Base-by-base conservation (phyloP, 2,329 filamentous ascomycete species). In the Huntiella abstrusa region DNA sequence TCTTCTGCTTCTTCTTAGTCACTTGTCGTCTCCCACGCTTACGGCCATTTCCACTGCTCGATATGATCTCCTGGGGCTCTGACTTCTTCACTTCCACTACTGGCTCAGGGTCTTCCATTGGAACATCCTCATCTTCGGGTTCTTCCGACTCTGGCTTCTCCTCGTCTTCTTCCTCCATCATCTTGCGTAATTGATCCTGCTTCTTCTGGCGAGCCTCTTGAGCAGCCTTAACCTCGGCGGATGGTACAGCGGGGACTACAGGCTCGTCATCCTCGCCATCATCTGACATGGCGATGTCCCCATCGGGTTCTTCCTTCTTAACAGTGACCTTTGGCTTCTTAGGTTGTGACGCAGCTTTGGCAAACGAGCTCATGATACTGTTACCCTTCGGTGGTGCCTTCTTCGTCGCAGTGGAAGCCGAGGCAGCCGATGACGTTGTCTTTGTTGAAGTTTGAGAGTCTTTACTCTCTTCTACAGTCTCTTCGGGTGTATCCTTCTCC, bases 1-100 rank as follows among this genome's bases (percentile, higher is more conserved):
- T 80, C 47, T 81, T 72, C 39, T 80, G 86, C 65, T 80, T 83
- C 68, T 92, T 94, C 63, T 83, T 86, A 74, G 83, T 84, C 5
- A 95, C 74, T 54, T 80, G 75, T 53, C 87, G 73, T 58, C 75
- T 79, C 32, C 84, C 85, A 52, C 86, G 75, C 49, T 83, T 71
- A 35, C 85, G 73, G 0, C 81, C 82, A 49, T 65, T 57, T n/a
- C 56, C 56, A 4, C 57, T 60, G 48, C 71, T 74, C 1, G 69
- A 71, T 5, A 79, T 63, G 4, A 72, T 63, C 49, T 71, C 69
- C 22, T 68, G 58, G 16, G 63, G 60, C 3, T 64, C 61, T 0
- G 57, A 54, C 48, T 62, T 62, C 8, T 60, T 56, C 49, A 62
- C 63, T 0, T 62, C 59, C 6, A 41, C 15, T 28, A 28, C 22